Evolutionary conservation across 1,284 basidiomycete genomes (phyloP).

Genomic region (Cutaneotrichosporon mucoides): DNA sequence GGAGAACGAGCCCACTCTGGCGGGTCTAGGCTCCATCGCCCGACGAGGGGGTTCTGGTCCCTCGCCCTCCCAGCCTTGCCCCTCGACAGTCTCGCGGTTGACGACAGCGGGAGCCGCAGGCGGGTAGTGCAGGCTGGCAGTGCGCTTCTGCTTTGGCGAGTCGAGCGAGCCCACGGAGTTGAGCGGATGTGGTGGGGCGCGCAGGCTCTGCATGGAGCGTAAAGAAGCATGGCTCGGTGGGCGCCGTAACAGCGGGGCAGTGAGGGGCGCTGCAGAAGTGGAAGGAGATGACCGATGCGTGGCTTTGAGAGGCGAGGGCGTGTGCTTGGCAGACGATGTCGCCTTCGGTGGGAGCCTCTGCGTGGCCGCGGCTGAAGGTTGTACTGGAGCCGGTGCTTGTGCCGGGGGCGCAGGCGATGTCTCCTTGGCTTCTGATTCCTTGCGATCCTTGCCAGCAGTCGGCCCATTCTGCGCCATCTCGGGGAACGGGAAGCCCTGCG

Average conservation of each 20-base stretch:
- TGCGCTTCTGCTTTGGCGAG: constrained; percentile 22
- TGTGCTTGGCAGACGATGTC: background rate
- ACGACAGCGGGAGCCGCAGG: constrained; percentile 42
- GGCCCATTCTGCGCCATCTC: background rate
- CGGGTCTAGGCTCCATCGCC: constrained; percentile 4
- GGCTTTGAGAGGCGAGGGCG: background rate
- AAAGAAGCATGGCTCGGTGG: constrained; percentile 29
- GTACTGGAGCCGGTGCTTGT: background rate
- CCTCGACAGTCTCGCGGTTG: constrained; percentile 33
- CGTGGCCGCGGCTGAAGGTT: background rate
- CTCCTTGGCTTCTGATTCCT: background rate
- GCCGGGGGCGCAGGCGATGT: background rate
- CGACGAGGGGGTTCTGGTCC: background rate
- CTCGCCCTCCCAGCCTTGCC: constrained; percentile 32
- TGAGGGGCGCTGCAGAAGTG: background rate
- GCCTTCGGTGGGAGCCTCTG: background rate
- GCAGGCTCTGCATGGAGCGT: constrained; percentile 39
- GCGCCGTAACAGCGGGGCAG: background rate
- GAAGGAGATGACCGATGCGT: background rate
- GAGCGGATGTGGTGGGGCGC: constrained; percentile 46
- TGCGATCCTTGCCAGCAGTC: background rate
- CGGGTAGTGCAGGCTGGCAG: constrained; percentile 40
- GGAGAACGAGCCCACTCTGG: constrained; percentile 22
- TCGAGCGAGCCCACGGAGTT: constrained; percentile 32
- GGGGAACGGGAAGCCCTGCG: constrained; percentile 10